Base-by-base conservation (phyloP, 1,284 basidiomycete species). In the Porodaedalea pini region DNA sequence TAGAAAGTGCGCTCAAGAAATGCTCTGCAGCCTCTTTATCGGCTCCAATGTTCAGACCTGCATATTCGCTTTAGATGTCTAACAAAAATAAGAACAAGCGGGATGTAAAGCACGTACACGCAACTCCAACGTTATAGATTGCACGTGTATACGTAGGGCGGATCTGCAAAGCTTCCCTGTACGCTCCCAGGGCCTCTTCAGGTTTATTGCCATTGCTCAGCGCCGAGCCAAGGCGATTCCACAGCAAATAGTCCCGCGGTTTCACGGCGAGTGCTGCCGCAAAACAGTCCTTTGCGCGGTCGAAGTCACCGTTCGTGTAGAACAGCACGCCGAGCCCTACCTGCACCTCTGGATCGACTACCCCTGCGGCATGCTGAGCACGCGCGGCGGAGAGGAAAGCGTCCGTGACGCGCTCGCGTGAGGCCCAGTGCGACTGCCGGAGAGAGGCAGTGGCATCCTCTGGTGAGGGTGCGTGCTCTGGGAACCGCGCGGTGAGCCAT, bases 21-120 rank as follows among this genome's bases (percentile, higher is more conserved):
- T 99, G 97, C 67, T 99, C 97, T 2, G 93, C 93, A 0, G 97
- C 96, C 75, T 99, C 96, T 67, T 92, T 89, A 70, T 94, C 84
- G 5, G 95, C 94, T 17, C 94, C 94, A 50, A 99, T 94, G 69
- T 99, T 99, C 61, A 99, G 72, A 69, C 93, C 93, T 91, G 61
- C 11, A 45, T 8, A 5, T 4, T 39, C 15, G 17, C 10, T 8
- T 40, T 23, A 48, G 50, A 5, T 60, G 56, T 50, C 59, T 58
- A 56, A 64, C 25, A 1, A 7, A 44, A 55, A 11, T 36, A 51
- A 2, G 8, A 54, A 37, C 34, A 44, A 13, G 11, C 37, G 23
- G 0, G 7, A 8, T 23, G 48, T 34, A 32, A 32, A 37, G 43
- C 25, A 78, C 82, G 66, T 67, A 92, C 95, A 98, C 19, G 94